Conservation (phyloP, 352 stramenopile genomes). For the Globisporangium uncinulatum region DNA sequence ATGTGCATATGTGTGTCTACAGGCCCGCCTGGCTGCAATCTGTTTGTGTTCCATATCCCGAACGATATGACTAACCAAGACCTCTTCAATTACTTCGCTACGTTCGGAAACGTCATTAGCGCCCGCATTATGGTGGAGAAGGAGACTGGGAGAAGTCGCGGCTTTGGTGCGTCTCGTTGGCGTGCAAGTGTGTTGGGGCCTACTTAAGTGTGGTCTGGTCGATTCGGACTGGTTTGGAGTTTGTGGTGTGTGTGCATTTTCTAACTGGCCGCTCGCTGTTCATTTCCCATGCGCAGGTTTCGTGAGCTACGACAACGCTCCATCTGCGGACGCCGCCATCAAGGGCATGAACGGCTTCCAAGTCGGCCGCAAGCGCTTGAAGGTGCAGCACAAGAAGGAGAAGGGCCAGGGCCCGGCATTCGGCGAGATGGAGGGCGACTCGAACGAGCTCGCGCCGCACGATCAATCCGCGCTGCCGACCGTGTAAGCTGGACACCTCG, state of each 20-base stretch:
- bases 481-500: conserved; percentile 25
- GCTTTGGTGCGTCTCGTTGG: conserved; percentile 72
- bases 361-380: conserved; percentile 94
- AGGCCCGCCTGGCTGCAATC: conserved; percentile 94
- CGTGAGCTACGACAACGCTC: conserved; percentile 93
- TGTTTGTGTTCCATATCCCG: conserved; percentile 98
- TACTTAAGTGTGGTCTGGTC: no score
- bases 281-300: conserved; percentile 67
- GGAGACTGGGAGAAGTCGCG: conserved; percentile 92
- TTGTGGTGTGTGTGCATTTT: no score
- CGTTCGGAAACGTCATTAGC: conserved; percentile 94
- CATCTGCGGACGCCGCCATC: conserved; percentile 91
- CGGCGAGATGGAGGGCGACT: conserved; percentile 57
- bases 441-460: conserved; percentile 32
- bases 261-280: neutral
- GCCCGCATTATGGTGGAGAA: conserved; percentile 97
- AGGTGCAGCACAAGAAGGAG: conserved; percentile 95
- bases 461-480: conserved; percentile 24
- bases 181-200: no score
- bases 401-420: conserved; percentile 70
- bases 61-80: conserved; percentile 97
- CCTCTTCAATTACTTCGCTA: conserved; percentile 95
- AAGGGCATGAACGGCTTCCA: conserved; percentile 95
- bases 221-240: neutral
- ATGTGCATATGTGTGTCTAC: conserved; percentile 36